These are phyloP conservation scores for Arabidopsis arenosa DNA, from an alignment of 345 rosid genomes.

Conservation along the genomic window DNA sequence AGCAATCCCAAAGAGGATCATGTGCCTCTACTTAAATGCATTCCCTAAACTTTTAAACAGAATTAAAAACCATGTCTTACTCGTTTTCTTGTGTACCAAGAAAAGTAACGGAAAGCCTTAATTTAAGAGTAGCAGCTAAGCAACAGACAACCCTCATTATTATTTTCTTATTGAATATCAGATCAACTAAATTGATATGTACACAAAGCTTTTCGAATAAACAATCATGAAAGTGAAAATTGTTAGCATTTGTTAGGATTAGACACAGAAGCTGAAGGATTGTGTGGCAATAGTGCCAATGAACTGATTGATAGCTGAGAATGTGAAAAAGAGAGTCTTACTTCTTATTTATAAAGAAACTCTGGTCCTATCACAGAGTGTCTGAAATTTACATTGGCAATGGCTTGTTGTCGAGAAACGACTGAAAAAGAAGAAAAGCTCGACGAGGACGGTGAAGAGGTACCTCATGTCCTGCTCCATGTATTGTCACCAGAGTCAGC, in stretches of 20 bases:
- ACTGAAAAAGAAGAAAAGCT: slow-evolving; percentile 81
- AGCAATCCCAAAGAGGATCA: slow-evolving; percentile 36
- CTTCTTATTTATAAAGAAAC: slow-evolving; percentile 11
- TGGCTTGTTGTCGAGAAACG: slow-evolving; percentile 76
- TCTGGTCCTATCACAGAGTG: background rate
- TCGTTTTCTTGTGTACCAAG: slow-evolving; percentile 47
- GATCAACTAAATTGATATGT: background rate
- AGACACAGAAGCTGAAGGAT: slow-evolving; percentile 16
- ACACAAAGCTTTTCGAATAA: background rate
- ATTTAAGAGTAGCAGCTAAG: slow-evolving; percentile 17
- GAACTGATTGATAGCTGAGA: background rate
- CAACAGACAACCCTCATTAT: slow-evolving; percentile 36
- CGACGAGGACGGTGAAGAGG: slow-evolving; percentile 84
- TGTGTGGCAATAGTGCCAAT: background rate
- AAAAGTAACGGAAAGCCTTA: slow-evolving; percentile 36
- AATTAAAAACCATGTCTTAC: slow-evolving; percentile 7
- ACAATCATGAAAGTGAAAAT: slow-evolving; percentile 6
- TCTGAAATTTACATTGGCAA: slow-evolving; percentile 58
- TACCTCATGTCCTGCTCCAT: slow-evolving; percentile 95
- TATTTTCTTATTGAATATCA: background rate
- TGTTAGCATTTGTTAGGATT: slow-evolving; percentile 5
- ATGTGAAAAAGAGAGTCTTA: background rate
- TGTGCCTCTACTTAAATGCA: slow-evolving; percentile 32
- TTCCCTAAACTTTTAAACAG: too few relatives aligned
- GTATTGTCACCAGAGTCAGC: slow-evolving; percentile 82